phyloP scores from a whole-genome alignment of 78 protist genomes.

The Pigoraptor vietnamica region DNA sequence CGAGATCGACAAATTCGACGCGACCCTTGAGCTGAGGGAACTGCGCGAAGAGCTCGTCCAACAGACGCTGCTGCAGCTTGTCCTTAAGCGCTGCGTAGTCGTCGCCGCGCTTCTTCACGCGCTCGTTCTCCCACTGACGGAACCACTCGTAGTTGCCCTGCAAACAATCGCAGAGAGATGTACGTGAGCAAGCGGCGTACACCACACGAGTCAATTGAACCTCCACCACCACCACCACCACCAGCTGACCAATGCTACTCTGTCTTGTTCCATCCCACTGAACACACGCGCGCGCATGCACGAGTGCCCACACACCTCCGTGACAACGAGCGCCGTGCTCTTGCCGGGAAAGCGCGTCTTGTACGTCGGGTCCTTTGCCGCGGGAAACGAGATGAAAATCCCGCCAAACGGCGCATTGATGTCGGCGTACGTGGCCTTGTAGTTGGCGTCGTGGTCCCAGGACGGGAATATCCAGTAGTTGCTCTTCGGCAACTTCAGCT shows the following conservation, averaged over 20 bases:
- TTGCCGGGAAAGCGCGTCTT: slow-evolving; percentile 14
- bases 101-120: slow-evolving; percentile 11
- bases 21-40: slow-evolving; percentile 13
- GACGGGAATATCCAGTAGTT: not conserved
- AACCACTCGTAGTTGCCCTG: not conserved
- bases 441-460: not conserved
- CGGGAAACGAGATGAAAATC: slow-evolving; percentile 13
- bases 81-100: slow-evolving; percentile 4
- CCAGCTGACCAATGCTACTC: too few relatives aligned
- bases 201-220: not conserved
- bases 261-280: not conserved
- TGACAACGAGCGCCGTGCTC: not conserved
- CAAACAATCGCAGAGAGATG: not conserved
- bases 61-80: not conserved
- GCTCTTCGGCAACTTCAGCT: not conserved
- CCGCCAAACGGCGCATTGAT: not conserved
- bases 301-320: not conserved
- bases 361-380: slow-evolving; percentile 18
- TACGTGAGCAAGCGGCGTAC: not conserved
- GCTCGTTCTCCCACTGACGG: not conserved
- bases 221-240: not conserved
- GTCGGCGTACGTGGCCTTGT: too few relatives aligned
- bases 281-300: not conserved
- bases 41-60: not conserved
- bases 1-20: not conserved